Base-by-base conservation (phyloP, 192 early-diverging fungal species). In the Coemansia furcata region DNA sequence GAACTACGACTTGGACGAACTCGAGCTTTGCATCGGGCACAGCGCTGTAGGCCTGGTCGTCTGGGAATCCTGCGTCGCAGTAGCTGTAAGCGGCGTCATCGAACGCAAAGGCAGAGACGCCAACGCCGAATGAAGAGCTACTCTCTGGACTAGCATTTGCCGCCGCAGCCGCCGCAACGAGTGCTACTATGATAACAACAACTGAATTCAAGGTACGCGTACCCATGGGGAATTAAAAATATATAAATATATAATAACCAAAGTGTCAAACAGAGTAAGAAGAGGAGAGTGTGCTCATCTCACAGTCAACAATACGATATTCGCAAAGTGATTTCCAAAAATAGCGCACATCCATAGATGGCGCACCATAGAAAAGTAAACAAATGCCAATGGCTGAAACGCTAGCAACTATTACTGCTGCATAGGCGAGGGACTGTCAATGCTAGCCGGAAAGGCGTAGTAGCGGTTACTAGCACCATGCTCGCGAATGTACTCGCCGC, bases 401-500 rank as follows among this genome's bases (percentile, higher is more conserved):
- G 37, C 37, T 11, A 11, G 11, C 37, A 9, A 37, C 37, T 4
- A 10, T 12, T 54, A 54, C 50, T 43, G 12, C 47, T 64, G 26
- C 46, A 37, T 64, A 26, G 66, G 43, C 19, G 66, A n/a, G 37
- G 67, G 43, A n/a, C 59, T 68, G 32, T 37, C n/a, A 15, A 46
- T 43, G 19, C 32, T 40, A 10, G 61, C 37, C 3, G 69, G 17
- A 0, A 68, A 60, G 21, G 43, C 26, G 33, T 69, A 72, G 50
- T 76, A 86, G 12, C 87, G 72, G 67, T 96, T 96, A 50, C 94
- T 91, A 36, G 91, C 83, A 6, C 86, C 80, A 77, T 95, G 92
- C 66, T 95, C 95, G 50, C 91, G 89, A 60, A 97, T 77, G 65
- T 97, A 97, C 52, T 92, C 87, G 54, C 89, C 88, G 36, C 95